Percentiles rank a stretch among this genome's conserved stretches.
Conservation (phyloP, 1,284 basidiomycete genomes). For the Tetrapyrgos nigripes region DNA sequence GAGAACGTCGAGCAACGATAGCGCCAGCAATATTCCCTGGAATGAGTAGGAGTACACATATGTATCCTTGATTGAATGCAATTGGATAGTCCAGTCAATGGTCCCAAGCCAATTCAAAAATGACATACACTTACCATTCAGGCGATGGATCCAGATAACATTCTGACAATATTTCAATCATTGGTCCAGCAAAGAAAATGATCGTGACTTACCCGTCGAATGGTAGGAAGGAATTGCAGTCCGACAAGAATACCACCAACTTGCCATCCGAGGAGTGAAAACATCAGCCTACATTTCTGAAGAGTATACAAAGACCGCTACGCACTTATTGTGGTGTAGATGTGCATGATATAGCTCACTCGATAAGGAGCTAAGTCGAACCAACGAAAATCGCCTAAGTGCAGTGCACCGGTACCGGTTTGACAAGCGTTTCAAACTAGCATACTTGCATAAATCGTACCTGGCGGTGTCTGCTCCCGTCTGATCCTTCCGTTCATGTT, state of each 20-base stretch:
- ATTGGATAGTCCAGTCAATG: not conserved
- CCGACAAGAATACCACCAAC: constrained; percentile 29
- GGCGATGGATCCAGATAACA: constrained; percentile 24
- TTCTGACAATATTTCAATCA: constrained; percentile 17
- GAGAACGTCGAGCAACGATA: constrained; percentile 26
- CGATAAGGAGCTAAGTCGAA: constrained; percentile 26
- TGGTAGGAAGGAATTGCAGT: constrained; percentile 32
- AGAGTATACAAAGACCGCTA: not conserved
- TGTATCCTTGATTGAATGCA: not conserved
- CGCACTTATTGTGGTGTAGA: constrained; percentile 31
- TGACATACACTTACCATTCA: constrained; percentile 21
- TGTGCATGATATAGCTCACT: constrained; percentile 30
- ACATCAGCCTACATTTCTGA: not conserved
- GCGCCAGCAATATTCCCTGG: constrained; percentile 27
- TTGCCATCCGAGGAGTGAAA: constrained; percentile 6
- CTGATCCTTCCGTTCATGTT: constrained; percentile 25
- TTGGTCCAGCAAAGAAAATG: not conserved
- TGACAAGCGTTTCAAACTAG: not conserved
- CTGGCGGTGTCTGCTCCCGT: constrained; percentile 18
- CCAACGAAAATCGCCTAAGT: constrained; percentile 37
- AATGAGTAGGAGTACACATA: constrained; percentile 23
- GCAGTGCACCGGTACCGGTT: not conserved
- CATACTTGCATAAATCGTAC: constrained; percentile 10
- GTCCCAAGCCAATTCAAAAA: not conserved
- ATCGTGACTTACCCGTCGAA: constrained; percentile 27